Percentiles rank a stretch among this genome's conserved stretches.
phyloP scores from a whole-genome alignment of 352 stramenopile genomes.

The Nothophytophthora sp. region DNA sequence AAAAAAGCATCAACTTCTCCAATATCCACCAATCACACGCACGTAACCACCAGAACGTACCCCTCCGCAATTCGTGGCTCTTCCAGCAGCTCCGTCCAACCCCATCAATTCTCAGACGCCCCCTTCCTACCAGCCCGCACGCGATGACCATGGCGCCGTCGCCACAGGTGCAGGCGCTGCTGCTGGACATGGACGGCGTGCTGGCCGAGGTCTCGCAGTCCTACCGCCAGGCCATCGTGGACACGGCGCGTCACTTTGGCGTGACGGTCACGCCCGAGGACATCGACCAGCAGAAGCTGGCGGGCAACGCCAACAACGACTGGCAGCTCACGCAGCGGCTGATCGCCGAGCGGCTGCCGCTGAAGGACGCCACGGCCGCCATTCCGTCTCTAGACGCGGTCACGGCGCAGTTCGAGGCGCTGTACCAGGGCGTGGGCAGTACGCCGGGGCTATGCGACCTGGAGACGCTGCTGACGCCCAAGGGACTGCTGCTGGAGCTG shows the following conservation, averaged over 20 bases:
- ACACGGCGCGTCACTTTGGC: slow-evolving; percentile 87
- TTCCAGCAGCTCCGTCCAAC: too few relatives aligned
- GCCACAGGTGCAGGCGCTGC: slow-evolving; percentile 77
- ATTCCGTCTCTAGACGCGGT: slow-evolving; percentile 88
- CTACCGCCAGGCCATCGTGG: slow-evolving; percentile 93
- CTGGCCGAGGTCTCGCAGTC: slow-evolving; percentile 95
- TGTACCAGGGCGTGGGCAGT: slow-evolving; percentile 91
- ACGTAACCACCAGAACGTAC: too few relatives aligned
- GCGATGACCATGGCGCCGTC: slow-evolving; percentile 15
- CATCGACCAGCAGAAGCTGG: slow-evolving; percentile 91
- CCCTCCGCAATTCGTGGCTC: too few relatives aligned
- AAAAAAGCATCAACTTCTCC: too few relatives aligned
- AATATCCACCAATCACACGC: too few relatives aligned
- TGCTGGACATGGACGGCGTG: slow-evolving; percentile 98
- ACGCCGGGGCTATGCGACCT: slow-evolving; percentile 85
- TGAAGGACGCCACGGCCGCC: background rate
- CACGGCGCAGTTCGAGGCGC: slow-evolving; percentile 93
- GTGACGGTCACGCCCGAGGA: slow-evolving; percentile 86
- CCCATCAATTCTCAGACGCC: too few relatives aligned
- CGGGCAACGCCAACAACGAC: slow-evolving; percentile 97
- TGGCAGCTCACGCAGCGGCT: slow-evolving; percentile 95
- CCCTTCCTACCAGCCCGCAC: too few relatives aligned
- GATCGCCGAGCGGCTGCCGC: slow-evolving; percentile 54
- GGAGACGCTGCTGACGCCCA: slow-evolving; percentile 91
- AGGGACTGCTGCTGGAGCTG: slow-evolving; percentile 84